These are phyloP conservation scores for Akanthomyces lecanii DNA, from an alignment of 2,329 filamentous ascomycete species.

Conservation along the genomic window DNA sequence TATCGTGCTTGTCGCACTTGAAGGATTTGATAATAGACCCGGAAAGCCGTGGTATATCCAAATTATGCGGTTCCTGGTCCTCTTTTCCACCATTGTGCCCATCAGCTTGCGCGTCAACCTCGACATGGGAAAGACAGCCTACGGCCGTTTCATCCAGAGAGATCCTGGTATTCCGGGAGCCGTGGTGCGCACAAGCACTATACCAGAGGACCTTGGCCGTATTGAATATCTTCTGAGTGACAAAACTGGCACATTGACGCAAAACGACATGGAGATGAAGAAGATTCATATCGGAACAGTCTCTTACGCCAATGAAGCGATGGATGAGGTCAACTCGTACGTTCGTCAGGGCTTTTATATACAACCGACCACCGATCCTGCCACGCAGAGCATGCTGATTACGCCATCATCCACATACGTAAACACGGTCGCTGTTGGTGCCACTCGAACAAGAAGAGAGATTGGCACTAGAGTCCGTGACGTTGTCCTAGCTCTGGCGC, in stretches of 20 bases:
- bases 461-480: slow-evolving; percentile 92
- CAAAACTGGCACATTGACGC: slow-evolving; percentile 96
- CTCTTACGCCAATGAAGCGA: slow-evolving; percentile 96
- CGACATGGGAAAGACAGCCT: slow-evolving; percentile 94
- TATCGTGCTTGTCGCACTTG: slow-evolving; percentile 79
- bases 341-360: slow-evolving; percentile 76
- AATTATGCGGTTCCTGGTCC: slow-evolving; percentile 94
- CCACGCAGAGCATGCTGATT: slow-evolving; percentile 52
- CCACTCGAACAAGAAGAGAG: slow-evolving; percentile 83
- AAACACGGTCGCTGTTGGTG: slow-evolving; percentile 54
- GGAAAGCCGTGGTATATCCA: slow-evolving; percentile 85
- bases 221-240: slow-evolving; percentile 96
- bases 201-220: slow-evolving; percentile 90
- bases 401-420: slow-evolving; percentile 72
- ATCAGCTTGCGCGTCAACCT: slow-evolving; percentile 95
- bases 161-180: slow-evolving; percentile 88
- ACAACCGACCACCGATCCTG: slow-evolving; percentile 41
- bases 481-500: slow-evolving; percentile 82
- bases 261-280: slow-evolving; percentile 98
- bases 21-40: slow-evolving; percentile 68
- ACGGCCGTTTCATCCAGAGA: slow-evolving; percentile 90
- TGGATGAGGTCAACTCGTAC: slow-evolving; percentile 92
- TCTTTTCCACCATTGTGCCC: slow-evolving; percentile 98
- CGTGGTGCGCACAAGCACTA: slow-evolving; percentile 93
- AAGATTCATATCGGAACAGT: slow-evolving; percentile 98